phyloP scores from a whole-genome alignment of 495 filamentous ascomycete species.

The Trichoderma asperelloides region DNA sequence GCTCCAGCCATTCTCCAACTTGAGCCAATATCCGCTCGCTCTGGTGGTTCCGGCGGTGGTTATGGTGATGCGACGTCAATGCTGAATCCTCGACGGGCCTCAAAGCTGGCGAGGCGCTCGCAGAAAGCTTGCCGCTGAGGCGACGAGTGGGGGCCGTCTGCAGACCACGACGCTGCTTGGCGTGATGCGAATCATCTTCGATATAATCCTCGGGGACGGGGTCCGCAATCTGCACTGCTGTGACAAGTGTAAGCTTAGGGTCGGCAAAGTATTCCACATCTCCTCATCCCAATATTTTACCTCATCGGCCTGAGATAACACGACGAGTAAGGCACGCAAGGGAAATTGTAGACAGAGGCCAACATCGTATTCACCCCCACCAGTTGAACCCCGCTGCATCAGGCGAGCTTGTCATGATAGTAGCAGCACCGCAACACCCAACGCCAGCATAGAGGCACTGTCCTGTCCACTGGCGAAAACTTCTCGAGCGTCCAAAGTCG shows the following conservation, averaged over 20 bases:
- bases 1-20: constrained; percentile 70
- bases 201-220: constrained; percentile 24
- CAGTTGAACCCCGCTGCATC: background rate
- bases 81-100: constrained; percentile 22
- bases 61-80: constrained; percentile 23
- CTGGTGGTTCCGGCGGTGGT: constrained; percentile 26
- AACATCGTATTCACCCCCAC: background rate
- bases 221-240: constrained; percentile 43
- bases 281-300: background rate
- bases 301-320: background rate
- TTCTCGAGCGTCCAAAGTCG: background rate
- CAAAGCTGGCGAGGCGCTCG: constrained; percentile 21
- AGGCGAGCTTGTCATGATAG: background rate
- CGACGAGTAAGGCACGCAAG: background rate
- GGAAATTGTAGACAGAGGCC: background rate
- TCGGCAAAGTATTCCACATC: background rate
- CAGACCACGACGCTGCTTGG: constrained; percentile 32
- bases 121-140: constrained; percentile 12
- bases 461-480: background rate
- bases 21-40: constrained; percentile 55
- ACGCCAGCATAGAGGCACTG: background rate
- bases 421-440: background rate
- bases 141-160: background rate
- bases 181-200: constrained; percentile 30
- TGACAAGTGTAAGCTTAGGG: constrained; percentile 15